phyloP scores from a whole-genome alignment of 306 rosid genomes.

The Sechiopsis laciniata region DNA sequence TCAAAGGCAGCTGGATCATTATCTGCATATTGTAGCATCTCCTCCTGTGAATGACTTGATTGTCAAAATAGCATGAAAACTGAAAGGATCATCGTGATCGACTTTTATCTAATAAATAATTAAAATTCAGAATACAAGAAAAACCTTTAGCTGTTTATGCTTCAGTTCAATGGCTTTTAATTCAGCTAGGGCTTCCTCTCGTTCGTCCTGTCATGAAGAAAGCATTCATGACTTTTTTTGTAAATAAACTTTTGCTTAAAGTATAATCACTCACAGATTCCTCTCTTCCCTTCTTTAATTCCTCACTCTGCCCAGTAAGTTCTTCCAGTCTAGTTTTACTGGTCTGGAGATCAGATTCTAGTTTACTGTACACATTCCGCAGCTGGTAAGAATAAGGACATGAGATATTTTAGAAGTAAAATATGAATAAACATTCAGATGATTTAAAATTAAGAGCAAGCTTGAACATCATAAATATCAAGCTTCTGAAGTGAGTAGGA shows the following conservation, averaged over 20 bases:
- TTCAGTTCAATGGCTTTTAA: conserved; percentile 61
- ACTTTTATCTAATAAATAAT: not conserved
- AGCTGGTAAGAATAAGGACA: conserved; percentile 47
- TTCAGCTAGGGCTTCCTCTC: conserved; percentile 69
- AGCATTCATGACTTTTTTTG: conserved; percentile 16
- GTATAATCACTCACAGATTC: conserved; percentile 59
- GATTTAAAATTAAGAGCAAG: not conserved
- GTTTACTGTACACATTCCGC: conserved; percentile 61
- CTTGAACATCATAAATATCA: not conserved
- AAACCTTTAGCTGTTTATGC: conserved; percentile 67
- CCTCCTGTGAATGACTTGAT: conserved; percentile 46
- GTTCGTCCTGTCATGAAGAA: conserved; percentile 50
- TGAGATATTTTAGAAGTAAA: not conserved
- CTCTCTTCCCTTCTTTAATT: conserved; percentile 76
- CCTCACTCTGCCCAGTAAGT: conserved; percentile 59
- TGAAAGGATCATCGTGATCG: not conserved
- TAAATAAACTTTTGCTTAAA: not conserved
- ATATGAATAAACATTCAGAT: not conserved
- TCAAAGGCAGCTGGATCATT: conserved; percentile 93
- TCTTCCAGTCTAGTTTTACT: conserved; percentile 51
- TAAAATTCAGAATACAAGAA: conserved; percentile 21
- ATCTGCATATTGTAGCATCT: conserved; percentile 73
- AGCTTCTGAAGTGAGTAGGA: not conserved
- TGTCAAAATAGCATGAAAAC: not conserved
- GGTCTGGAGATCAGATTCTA: conserved; percentile 68